Conservation (phyloP, 352 stramenopile species). For the Elongisporangium anandrum region DNA sequence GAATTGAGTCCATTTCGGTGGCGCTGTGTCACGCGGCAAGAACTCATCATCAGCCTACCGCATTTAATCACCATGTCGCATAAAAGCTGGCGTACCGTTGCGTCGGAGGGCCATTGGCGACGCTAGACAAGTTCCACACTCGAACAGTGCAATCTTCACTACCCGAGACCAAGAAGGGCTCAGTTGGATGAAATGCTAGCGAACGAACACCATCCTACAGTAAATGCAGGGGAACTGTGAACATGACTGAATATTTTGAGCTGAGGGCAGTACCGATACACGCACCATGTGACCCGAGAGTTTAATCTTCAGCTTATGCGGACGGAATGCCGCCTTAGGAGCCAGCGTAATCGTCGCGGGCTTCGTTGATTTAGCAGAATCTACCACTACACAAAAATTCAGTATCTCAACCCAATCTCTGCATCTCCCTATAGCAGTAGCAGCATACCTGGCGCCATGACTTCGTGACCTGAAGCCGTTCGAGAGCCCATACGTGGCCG, state of each 20-base stretch:
- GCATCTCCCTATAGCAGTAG: slow-evolving; percentile 1
- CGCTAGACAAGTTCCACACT: slow-evolving; percentile 74
- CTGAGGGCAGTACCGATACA: background rate
- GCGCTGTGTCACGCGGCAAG: slow-evolving; percentile 19
- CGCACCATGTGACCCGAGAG: slow-evolving; percentile 78
- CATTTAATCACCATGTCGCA: background rate
- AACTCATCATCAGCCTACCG: slow-evolving; percentile 3
- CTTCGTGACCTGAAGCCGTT: slow-evolving; percentile 37
- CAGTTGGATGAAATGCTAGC: slow-evolving; percentile 76
- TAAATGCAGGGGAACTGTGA: background rate
- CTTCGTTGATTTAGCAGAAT: slow-evolving; percentile 37
- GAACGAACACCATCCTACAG: slow-evolving; percentile 69
- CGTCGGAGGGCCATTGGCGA: slow-evolving; percentile 54
- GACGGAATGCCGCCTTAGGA: slow-evolving; percentile 58
- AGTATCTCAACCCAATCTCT: slow-evolving; percentile 1
- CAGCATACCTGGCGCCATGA: slow-evolving; percentile 5
- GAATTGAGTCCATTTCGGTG: slow-evolving; percentile 69
- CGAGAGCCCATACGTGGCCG: slow-evolving; percentile 70
- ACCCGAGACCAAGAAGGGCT: slow-evolving; percentile 75
- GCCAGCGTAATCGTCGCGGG: slow-evolving; percentile 37
- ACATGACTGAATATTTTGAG: background rate
- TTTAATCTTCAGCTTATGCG: slow-evolving; percentile 85
- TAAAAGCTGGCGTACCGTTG: slow-evolving; percentile 30
- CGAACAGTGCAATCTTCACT: slow-evolving; percentile 85
- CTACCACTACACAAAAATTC: too few relatives aligned